A percentile compares a stretch with the other conserved stretches of the same genome.
phyloP scores from a whole-genome alignment of 495 filamentous ascomycete species.

The Aspergillus coremiiformis region DNA sequence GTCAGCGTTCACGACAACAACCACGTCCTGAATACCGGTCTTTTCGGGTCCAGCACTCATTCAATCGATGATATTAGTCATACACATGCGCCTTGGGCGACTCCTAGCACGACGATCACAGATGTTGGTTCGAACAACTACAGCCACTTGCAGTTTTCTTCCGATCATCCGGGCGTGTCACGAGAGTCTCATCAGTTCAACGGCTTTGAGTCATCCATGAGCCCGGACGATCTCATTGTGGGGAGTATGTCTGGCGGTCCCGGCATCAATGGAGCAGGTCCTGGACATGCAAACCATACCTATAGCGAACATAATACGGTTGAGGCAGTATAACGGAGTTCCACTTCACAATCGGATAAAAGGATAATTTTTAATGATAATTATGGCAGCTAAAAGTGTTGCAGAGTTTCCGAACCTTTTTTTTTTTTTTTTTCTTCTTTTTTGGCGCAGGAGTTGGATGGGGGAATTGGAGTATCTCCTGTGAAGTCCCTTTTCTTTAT shows the following conservation, averaged over 20 bases:
- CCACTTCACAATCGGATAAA: neutral
- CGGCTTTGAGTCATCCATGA: slow-evolving; percentile 29
- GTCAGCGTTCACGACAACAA: slow-evolving; percentile 33
- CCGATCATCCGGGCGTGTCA: slow-evolving; percentile 29
- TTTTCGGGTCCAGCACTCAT: slow-evolving; percentile 27
- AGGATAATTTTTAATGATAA: slow-evolving; percentile 12
- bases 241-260: slow-evolving; percentile 31
- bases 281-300: slow-evolving; percentile 24
- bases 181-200: slow-evolving; percentile 32
- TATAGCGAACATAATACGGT: slow-evolving; percentile 31
- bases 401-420: neutral
- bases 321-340: slow-evolving; percentile 25
- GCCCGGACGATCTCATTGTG: slow-evolving; percentile 37
- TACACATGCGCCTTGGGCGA: slow-evolving; percentile 29
- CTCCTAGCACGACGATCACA: slow-evolving; percentile 27
- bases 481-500: neutral
- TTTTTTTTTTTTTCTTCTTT: neutral
- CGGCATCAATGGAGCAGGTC: slow-evolving; percentile 35
- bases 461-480: too few species aligned
- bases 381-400: slow-evolving; percentile 17
- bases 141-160: slow-evolving; percentile 29
- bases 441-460: neutral
- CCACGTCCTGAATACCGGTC: slow-evolving; percentile 24
- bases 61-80: slow-evolving; percentile 35
- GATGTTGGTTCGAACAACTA: slow-evolving; percentile 29